Percentiles rank a stretch among this genome's conserved stretches.
Evolutionary conservation across 257 asterid species (phyloP).

Genomic region (Fraxinus quadrangulata): DNA sequence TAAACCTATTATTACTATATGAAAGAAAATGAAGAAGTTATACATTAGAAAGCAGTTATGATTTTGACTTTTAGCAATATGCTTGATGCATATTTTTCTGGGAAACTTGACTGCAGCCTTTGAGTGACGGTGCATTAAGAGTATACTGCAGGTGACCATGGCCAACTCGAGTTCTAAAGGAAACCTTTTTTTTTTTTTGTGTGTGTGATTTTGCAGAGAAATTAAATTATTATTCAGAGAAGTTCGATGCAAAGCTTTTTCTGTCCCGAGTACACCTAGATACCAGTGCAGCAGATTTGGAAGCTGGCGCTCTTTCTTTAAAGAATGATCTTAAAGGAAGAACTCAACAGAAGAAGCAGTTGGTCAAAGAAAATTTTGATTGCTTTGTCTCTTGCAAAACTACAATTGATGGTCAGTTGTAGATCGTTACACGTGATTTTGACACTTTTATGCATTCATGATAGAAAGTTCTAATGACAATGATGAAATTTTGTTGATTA

Average conservation of each 20-base stretch:
- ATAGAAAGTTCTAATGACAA: slow-evolving; percentile 18
- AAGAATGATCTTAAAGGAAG: slow-evolving; percentile 89
- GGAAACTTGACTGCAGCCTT: slow-evolving; percentile 26
- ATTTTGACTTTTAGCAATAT: slow-evolving; percentile 11
- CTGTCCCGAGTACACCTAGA: slow-evolving; percentile 88
- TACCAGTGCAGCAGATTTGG: slow-evolving; percentile 85
- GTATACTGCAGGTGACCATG: slow-evolving; percentile 22
- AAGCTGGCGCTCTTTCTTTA: slow-evolving; percentile 80
- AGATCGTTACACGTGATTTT: slow-evolving; percentile 10
- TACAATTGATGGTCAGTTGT: slow-evolving; percentile 89
- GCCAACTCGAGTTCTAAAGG: slow-evolving; percentile 19
- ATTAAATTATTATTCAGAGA: slow-evolving; percentile 84
- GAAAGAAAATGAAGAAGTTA: background rate
- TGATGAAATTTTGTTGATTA: slow-evolving; percentile 29
- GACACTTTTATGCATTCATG: background rate
- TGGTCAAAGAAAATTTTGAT: slow-evolving; percentile 99
- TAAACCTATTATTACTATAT: background rate
- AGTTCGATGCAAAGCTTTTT: slow-evolving; percentile 80
- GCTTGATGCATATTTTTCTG: slow-evolving; percentile 22
- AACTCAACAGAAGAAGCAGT: slow-evolving; percentile 91
- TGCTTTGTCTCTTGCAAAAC: slow-evolving; percentile 99
- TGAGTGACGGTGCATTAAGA: slow-evolving; percentile 14
- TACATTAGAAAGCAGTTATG: background rate
- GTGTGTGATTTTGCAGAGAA: slow-evolving; percentile 61
- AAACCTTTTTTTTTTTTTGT: slow-evolving; percentile 26